phyloP scores from a whole-genome alignment of 2,329 filamentous ascomycete genomes.

The Sarocladiaceae sp. region DNA sequence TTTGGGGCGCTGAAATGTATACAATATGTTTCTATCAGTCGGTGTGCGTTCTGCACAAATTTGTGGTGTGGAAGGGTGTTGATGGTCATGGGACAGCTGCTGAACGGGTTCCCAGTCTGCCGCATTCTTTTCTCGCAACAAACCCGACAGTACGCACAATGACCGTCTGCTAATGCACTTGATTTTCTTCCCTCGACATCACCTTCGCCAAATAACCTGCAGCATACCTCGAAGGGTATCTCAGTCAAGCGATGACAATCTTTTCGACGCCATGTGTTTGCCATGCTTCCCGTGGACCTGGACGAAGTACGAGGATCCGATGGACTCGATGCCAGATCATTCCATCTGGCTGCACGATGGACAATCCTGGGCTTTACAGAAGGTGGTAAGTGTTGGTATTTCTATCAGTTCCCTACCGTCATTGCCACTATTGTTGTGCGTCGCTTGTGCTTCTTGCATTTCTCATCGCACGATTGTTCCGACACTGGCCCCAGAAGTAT shows the following conservation, averaged over 20 bases:
- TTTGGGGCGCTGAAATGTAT: slow-evolving; percentile 3
- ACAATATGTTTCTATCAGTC: not conserved
- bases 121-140: not conserved
- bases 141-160: too few relatives aligned
- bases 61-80: too few relatives aligned
- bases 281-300: slow-evolving; percentile 48
- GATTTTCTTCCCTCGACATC: not conserved
- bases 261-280: slow-evolving; percentile 43
- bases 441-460: not conserved
- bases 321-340: slow-evolving; percentile 33
- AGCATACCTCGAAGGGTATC: too few relatives aligned
- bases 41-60: not conserved
- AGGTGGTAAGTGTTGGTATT: slow-evolving; percentile 29
- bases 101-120: too few relatives aligned
- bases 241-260: too few relatives aligned
- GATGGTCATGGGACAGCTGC: too few relatives aligned
- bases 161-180: not conserved
- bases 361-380: slow-evolving; percentile 31
- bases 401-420: slow-evolving; percentile 10
- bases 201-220: too few relatives aligned
- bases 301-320: slow-evolving; percentile 40
- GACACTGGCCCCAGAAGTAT: too few relatives aligned
- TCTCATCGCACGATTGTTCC: too few relatives aligned
- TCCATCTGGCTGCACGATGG: slow-evolving; percentile 37
- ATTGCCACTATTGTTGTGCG: not conserved